phyloP scores from a whole-genome alignment of 169 alveolate species.

The Plasmodium falciparum region DNA sequence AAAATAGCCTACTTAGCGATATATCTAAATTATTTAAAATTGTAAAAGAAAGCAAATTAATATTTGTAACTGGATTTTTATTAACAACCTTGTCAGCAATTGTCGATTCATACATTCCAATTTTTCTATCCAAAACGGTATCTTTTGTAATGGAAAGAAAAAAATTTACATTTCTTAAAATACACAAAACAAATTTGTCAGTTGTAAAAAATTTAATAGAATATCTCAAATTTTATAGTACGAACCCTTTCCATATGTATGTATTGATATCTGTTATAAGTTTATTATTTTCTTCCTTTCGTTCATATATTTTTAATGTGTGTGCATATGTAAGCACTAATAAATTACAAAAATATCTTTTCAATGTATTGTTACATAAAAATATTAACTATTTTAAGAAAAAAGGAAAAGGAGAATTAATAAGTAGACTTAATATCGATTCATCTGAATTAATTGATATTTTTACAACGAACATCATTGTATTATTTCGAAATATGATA shows the following conservation, averaged over 20 bases:
- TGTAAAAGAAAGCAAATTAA: constrained; percentile 30
- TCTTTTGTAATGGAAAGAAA: constrained; percentile 39
- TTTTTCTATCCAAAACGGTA: constrained; percentile 53
- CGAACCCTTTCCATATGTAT: constrained; percentile 48
- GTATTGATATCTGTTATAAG: constrained; percentile 33
- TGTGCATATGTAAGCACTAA: constrained; percentile 71
- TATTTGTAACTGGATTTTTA: constrained; percentile 40
- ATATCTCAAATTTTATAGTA: background rate
- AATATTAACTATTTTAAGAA: constrained; percentile 43
- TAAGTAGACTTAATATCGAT: constrained; percentile 62
- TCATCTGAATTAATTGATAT: constrained; percentile 66
- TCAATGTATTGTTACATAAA: constrained; percentile 44
- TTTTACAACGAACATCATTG: constrained; percentile 60
- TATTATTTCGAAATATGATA: constrained; percentile 50
- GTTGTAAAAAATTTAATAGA: constrained; percentile 13
- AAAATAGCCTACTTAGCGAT: constrained; percentile 47
- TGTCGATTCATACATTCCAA: constrained; percentile 69
- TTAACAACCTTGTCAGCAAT: constrained; percentile 57
- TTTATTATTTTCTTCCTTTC: constrained; percentile 37
- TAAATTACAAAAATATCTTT: constrained; percentile 44
- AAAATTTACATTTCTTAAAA: background rate
- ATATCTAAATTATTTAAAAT: constrained; percentile 39
- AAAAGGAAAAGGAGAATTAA: constrained; percentile 64
- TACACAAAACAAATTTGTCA: background rate
- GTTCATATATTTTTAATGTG: constrained; percentile 54